These are phyloP conservation scores for Tylopilus rubrobrunneus DNA, from an alignment of 768 basidiomycete species.

Conservation along the genomic window DNA sequence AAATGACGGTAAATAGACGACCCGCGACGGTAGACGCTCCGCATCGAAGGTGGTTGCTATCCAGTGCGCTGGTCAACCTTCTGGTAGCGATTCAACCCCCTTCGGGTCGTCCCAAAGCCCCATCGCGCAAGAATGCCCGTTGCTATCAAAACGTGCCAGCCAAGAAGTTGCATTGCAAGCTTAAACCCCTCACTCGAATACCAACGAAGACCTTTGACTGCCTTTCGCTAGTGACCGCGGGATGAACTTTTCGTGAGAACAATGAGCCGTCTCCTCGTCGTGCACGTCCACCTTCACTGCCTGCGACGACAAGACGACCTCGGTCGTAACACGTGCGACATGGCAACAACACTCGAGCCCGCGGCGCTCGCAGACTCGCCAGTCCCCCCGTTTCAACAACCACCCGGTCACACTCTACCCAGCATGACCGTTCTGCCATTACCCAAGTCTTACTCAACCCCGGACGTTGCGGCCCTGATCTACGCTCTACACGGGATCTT, in stretches of 20 bases:
- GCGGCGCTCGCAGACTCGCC: constrained; percentile 7
- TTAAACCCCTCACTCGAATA: no score
- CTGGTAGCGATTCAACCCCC: constrained; percentile 3
- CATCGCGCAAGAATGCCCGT: constrained; percentile 6
- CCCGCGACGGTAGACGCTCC: constrained; percentile 9
- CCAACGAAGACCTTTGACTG: no score
- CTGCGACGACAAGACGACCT: not conserved
- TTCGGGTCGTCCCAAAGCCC: constrained; percentile 3
- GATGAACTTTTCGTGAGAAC: constrained; percentile 12
- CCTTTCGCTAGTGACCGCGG: no score
- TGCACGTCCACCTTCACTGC: no score
- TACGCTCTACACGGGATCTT: not conserved
- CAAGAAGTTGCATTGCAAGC: not conserved
- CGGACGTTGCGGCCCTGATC: constrained; percentile 17
- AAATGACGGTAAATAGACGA: not conserved
- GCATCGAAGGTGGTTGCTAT: constrained; percentile 18
- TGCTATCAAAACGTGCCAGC: constrained; percentile 20
- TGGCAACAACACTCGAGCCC: constrained; percentile 9
- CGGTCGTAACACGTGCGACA: constrained; percentile 13
- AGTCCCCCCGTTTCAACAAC: not conserved
- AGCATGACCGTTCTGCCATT: not conserved
- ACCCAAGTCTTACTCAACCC: not conserved
- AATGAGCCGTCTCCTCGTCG: no score
- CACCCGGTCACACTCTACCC: not conserved
- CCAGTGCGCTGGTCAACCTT: constrained; percentile 10